A percentile compares a stretch with the other conserved stretches of the same genome.
phyloP scores from a whole-genome alignment of 2,329 filamentous ascomycete genomes.

The Aspergillus versicolor region DNA sequence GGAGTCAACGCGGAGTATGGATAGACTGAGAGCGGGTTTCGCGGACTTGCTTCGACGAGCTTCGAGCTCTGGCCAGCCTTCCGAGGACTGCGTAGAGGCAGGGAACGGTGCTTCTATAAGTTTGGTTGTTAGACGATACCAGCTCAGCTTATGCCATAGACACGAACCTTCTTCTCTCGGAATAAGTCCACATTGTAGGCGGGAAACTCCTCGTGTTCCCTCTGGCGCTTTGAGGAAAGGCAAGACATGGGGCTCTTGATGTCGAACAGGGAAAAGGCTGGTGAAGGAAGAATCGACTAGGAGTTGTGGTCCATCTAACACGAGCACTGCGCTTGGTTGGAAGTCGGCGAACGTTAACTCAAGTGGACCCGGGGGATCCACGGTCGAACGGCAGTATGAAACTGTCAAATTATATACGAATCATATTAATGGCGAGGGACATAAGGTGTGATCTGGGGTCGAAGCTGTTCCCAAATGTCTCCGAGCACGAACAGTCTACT shows the following conservation, averaged over 20 bases:
- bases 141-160: not conserved
- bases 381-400: not conserved
- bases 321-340: not conserved
- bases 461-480: not conserved
- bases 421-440: slow-evolving; percentile 5
- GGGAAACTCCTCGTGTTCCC: slow-evolving; percentile 56
- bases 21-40: slow-evolving; percentile 20
- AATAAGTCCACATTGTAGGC: slow-evolving; percentile 55
- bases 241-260: slow-evolving; percentile 21
- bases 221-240: slow-evolving; percentile 25
- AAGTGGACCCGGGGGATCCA: not conserved
- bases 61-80: slow-evolving; percentile 19
- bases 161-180: slow-evolving; percentile 28
- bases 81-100: slow-evolving; percentile 31
- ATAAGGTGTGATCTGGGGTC: not conserved
- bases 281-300: not conserved
- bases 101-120: slow-evolving; percentile 32
- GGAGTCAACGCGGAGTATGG: slow-evolving; percentile 30
- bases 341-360: not conserved
- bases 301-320: not conserved
- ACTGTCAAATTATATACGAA: slow-evolving; percentile 4
- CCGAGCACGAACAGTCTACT: not conserved
- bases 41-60: slow-evolving; percentile 17
- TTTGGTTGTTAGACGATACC: slow-evolving; percentile 8
- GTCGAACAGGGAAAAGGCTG: not conserved